phyloP scores from a whole-genome alignment of 805 yeast species.

The Ogataea neopini region DNA sequence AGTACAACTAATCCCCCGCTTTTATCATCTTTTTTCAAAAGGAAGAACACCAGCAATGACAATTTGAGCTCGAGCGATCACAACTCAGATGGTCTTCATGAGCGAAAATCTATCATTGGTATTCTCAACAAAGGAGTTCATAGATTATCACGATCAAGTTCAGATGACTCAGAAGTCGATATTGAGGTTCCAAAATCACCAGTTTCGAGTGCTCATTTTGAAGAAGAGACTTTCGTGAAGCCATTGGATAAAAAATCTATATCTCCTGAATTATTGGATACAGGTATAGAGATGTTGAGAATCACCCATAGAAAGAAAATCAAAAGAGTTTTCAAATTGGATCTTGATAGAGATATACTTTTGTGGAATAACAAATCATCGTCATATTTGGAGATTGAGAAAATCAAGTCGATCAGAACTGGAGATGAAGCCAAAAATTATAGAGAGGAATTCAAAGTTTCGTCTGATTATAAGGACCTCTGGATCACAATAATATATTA shows the following conservation, averaged over 20 bases:
- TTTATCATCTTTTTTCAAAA: conserved; percentile 4
- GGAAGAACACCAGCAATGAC: conserved; percentile 15
- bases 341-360: conserved; percentile 53
- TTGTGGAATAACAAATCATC: conserved; percentile 56
- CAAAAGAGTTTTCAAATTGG: conserved; percentile 56
- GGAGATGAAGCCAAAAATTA: conserved; percentile 80
- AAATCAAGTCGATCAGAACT: conserved; percentile 59
- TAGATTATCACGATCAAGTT: conserved; percentile 18
- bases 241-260: conserved; percentile 34
- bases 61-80: conserved; percentile 15
- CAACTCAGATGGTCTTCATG: conserved; percentile 6
- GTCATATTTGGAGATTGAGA: conserved; percentile 54
- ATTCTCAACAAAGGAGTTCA: conserved; percentile 17
- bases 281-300: conserved; percentile 64
- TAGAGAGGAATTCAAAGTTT: conserved; percentile 78
- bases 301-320: conserved; percentile 71
- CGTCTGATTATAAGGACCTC: conserved; percentile 58
- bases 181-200: conserved; percentile 9
- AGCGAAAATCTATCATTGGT: conserved; percentile 9
- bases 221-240: conserved; percentile 14
- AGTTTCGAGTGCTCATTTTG: conserved; percentile 1
- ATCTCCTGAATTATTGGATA: conserved; percentile 49
- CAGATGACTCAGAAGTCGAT: conserved; percentile 19
- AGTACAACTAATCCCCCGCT: conserved; percentile 3
- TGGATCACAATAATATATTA: conserved; percentile 86